These are phyloP conservation scores for Debaryomyces tyrocola DNA, from an alignment of 805 yeast genomes.

Conservation along the genomic window DNA sequence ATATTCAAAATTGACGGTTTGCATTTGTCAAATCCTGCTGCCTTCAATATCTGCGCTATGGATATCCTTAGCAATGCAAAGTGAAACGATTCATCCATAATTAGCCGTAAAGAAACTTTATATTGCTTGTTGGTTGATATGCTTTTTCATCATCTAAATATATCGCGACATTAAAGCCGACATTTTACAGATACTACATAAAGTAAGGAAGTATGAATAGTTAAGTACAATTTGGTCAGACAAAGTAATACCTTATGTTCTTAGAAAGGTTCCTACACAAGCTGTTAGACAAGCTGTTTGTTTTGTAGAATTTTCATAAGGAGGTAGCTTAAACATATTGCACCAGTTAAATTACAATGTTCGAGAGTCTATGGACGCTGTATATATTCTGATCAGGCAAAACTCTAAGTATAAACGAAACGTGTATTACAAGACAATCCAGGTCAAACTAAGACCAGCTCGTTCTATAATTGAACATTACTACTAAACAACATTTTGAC, in stretches of 20 bases:
- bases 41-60: slow-evolving; percentile 60
- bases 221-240: too few relatives aligned
- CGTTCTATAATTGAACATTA: background rate
- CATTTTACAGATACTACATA: background rate
- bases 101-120: background rate
- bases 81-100: slow-evolving; percentile 41
- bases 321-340: too few relatives aligned
- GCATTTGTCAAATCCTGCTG: slow-evolving; percentile 82
- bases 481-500: too few relatives aligned
- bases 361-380: too few relatives aligned
- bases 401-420: background rate
- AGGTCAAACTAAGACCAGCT: background rate
- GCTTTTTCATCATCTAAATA: background rate
- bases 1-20: slow-evolving; percentile 70
- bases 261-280: too few relatives aligned
- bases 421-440: background rate
- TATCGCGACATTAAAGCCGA: background rate
- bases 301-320: too few relatives aligned
- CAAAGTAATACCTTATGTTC: too few relatives aligned
- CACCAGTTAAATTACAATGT: too few relatives aligned
- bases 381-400: too few relatives aligned
- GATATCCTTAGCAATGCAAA: slow-evolving; percentile 39
- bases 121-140: background rate
- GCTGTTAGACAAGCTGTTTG: too few relatives aligned
- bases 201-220: too few relatives aligned